Conservation (phyloP, 345 rosid species). For the Brassica carinata region DNA sequence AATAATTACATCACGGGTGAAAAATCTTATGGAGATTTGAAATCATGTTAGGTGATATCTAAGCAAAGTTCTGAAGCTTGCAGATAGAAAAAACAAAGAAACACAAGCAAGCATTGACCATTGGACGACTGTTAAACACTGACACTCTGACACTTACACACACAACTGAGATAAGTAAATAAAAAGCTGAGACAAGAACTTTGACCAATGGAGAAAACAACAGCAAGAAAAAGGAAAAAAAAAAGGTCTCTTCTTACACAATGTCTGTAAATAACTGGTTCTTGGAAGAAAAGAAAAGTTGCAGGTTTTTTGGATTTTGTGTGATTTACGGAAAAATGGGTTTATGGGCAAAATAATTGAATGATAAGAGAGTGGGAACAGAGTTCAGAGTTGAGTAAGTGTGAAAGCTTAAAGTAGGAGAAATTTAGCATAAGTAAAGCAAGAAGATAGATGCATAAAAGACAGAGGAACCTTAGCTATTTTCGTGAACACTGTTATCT, state of each 20-base stretch:
- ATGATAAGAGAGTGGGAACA: slow-evolving; percentile 24
- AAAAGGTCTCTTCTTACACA: neutral
- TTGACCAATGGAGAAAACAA: slow-evolving; percentile 39
- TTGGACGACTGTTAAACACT: slow-evolving; percentile 34
- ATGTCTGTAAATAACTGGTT: slow-evolving; percentile 8
- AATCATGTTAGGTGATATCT: slow-evolving; percentile 37
- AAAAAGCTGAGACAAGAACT: slow-evolving; percentile 44
- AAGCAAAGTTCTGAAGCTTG: slow-evolving; percentile 33
- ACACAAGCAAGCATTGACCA: slow-evolving; percentile 30
- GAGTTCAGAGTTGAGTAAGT: slow-evolving; percentile 26
- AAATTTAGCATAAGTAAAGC: slow-evolving; percentile 26
- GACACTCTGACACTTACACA: slow-evolving; percentile 43
- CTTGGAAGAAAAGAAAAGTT: slow-evolving; percentile 13
- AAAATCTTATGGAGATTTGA: slow-evolving; percentile 50
- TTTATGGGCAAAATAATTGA: slow-evolving; percentile 32
- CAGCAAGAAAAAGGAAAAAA: neutral
- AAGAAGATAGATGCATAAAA: slow-evolving; percentile 28
- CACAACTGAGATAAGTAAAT: slow-evolving; percentile 25
- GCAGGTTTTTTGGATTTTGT: slow-evolving; percentile 25
- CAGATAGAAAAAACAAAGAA: slow-evolving; percentile 34
- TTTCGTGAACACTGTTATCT: slow-evolving; percentile 45
- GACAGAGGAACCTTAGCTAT: slow-evolving; percentile 51
- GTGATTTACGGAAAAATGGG: slow-evolving; percentile 3
- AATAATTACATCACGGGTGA: slow-evolving; percentile 60
- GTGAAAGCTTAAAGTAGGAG: slow-evolving; percentile 43